A percentile compares a stretch with the other conserved stretches of the same genome.
Evolutionary conservation across 139 green algal species (phyloP).

Genomic region (Volvox africanus): DNA sequence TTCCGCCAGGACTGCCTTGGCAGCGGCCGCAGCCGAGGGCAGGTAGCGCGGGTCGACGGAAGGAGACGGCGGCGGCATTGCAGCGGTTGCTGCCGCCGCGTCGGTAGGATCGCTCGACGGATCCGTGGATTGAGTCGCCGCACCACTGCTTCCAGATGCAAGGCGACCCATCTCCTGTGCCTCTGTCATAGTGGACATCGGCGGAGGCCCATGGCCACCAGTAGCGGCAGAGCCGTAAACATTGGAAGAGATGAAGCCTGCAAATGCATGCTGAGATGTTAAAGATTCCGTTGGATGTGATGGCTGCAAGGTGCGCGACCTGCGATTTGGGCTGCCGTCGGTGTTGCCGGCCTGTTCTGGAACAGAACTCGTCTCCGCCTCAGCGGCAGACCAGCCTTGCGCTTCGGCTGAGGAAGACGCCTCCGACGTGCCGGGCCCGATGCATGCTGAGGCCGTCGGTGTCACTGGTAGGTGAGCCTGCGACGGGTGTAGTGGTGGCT

Average conservation of each 20-base stretch:
- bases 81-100: not conserved
- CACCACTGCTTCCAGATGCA: not conserved
- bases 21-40: not conserved
- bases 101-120: not conserved
- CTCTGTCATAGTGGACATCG: not conserved
- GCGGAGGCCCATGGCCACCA: not conserved
- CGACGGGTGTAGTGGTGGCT: not conserved
- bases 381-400: not conserved
- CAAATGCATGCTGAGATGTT: not conserved
- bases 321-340: not conserved
- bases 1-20: not conserved
- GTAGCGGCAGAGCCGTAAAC: not conserved
- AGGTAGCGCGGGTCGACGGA: slow-evolving; percentile 8
- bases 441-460: not conserved
- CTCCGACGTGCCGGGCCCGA: not conserved
- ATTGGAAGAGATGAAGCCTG: not conserved
- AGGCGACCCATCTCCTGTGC: not conserved
- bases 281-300: not conserved
- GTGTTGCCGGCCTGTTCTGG: not conserved
- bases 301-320: not conserved
- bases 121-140: too few relatives aligned
- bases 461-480: not conserved
- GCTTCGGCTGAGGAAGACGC: not conserved
- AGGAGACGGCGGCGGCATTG: not conserved
- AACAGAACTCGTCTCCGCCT: not conserved